Evolutionary conservation across 805 yeast species (phyloP).

Genomic region (Tanozyma kutaoensis): DNA sequence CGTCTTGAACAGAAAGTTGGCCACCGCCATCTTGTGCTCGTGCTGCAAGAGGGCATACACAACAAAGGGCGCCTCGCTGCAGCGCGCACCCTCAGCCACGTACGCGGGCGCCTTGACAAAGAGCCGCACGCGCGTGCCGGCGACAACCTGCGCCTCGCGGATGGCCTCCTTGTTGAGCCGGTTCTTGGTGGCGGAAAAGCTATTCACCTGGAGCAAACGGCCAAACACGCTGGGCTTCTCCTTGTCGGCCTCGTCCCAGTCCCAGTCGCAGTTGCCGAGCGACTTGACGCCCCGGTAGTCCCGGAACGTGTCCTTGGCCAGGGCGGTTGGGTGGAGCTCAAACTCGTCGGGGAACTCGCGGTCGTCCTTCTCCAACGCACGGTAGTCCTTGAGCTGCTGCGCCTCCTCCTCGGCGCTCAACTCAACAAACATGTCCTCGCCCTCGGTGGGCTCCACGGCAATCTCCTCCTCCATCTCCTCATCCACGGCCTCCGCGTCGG

Average conservation of each 20-base stretch:
- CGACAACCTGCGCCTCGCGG: conserved; percentile 24
- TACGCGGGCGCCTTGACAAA: conserved; percentile 43
- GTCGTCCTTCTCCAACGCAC: conserved; percentile 67
- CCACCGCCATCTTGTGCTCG: conserved; percentile 77
- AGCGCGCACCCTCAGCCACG: conserved; percentile 29
- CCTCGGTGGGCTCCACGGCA: conserved; percentile 27
- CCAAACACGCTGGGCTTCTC: conserved; percentile 70
- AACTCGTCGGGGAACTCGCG: conserved; percentile 92
- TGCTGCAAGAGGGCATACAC: conserved; percentile 68
- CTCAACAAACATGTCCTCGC: conserved; percentile 54
- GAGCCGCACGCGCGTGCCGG: conserved; percentile 53
- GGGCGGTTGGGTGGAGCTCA: conserved; percentile 64
- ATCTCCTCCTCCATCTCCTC: conserved; percentile 13
- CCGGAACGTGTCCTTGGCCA: conserved; percentile 61
- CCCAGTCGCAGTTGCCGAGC: conserved; percentile 74
- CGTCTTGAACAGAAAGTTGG: conserved; percentile 68
- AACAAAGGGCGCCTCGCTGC: conserved; percentile 37
- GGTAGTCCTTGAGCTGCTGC: conserved; percentile 56
- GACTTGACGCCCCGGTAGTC: conserved; percentile 84
- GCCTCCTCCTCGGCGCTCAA: conserved; percentile 73
- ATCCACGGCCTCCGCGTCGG: conserved; percentile 28
- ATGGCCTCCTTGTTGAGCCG: conserved; percentile 48
- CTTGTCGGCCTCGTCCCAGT: conserved; percentile 68
- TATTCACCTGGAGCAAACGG: conserved; percentile 58
- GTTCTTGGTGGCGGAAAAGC: conserved; percentile 65